Evolutionary conservation across 805 yeast genomes (phyloP).

Genomic region (Sporopachydermia lactativora): DNA sequence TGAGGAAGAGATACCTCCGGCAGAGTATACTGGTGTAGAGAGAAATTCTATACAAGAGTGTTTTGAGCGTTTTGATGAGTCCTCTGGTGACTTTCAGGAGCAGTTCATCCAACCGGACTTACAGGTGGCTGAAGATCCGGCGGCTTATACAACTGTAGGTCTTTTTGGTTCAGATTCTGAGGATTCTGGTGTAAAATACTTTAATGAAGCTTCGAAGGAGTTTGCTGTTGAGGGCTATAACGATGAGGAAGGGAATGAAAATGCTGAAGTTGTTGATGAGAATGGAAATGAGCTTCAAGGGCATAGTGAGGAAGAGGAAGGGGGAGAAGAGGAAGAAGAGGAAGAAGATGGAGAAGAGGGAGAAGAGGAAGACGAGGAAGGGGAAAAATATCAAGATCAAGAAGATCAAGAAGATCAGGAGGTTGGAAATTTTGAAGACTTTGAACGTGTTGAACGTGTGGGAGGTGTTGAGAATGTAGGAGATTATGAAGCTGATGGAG

Average conservation of each 20-base stretch:
- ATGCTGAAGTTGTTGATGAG: too few species aligned
- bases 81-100: too few species aligned
- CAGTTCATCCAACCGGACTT: too few species aligned
- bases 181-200: too few species aligned
- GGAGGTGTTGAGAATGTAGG: slow-evolving; percentile 8
- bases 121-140: too few species aligned
- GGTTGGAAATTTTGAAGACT: slow-evolving; percentile 3
- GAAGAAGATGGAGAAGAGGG: slow-evolving; percentile 19
- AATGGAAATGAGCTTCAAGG: slow-evolving; percentile 11
- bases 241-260: slow-evolving; percentile 14
- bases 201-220: too few species aligned
- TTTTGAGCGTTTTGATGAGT: too few species aligned
- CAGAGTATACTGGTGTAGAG: too few species aligned
- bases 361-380: slow-evolving; percentile 25
- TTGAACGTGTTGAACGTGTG: slow-evolving; percentile 6
- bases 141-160: too few species aligned
- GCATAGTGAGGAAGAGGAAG: slow-evolving; percentile 18
- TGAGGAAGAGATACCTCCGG: background rate
- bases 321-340: slow-evolving; percentile 3
- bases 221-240: slow-evolving; percentile 17
- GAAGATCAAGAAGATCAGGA: slow-evolving; percentile 5
- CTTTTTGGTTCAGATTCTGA: too few species aligned
- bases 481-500: slow-evolving; percentile 1
- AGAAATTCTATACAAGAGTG: too few species aligned
- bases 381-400: too few species aligned